These are phyloP conservation scores for Erigeron philadelphicus DNA, from an alignment of 140 eudicot genomes.

Conservation along the genomic window DNA sequence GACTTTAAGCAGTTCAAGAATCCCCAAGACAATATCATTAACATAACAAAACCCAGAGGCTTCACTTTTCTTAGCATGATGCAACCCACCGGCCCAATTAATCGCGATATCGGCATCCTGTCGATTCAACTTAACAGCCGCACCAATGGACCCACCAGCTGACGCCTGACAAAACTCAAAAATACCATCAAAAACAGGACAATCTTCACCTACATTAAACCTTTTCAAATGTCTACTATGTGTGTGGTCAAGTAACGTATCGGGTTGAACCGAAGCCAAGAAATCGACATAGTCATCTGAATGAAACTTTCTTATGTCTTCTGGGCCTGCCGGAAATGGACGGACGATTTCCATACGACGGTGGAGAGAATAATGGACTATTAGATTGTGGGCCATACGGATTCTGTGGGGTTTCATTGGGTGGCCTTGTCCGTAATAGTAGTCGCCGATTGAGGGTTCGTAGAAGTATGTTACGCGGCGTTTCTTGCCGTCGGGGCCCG, in stretches of 20 bases:
- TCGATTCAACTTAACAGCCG: slow-evolving; percentile 69
- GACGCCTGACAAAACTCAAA: slow-evolving; percentile 74
- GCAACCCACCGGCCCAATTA: slow-evolving; percentile 95
- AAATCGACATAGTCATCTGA: slow-evolving; percentile 74
- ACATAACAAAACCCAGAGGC: slow-evolving; percentile 96
- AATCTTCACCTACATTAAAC: slow-evolving; percentile 83
- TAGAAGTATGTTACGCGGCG: slow-evolving; percentile 89
- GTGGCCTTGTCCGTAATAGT: slow-evolving; percentile 94
- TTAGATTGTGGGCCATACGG: slow-evolving; percentile 91
- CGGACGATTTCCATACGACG: slow-evolving; percentile 73
- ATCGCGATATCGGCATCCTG: slow-evolving; percentile 74
- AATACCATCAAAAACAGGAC: slow-evolving; percentile 79
- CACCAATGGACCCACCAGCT: slow-evolving; percentile 91
- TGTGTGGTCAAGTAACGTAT: slow-evolving; percentile 45
- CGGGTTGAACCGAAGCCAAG: slow-evolving; percentile 61
- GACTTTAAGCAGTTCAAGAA: slow-evolving; percentile 77
- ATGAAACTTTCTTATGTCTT: slow-evolving; percentile 68
- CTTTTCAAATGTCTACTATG: slow-evolving; percentile 48
- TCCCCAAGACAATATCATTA: slow-evolving; percentile 81
- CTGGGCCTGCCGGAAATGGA: slow-evolving; percentile 61
- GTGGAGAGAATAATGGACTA: slow-evolving; percentile 72
- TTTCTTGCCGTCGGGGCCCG: slow-evolving; percentile 60
- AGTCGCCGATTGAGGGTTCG: slow-evolving; percentile 88
- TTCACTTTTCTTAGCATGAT: slow-evolving; percentile 83
- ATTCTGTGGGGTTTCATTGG: slow-evolving; percentile 96